Evolutionary conservation across 2,329 filamentous ascomycete genomes (phyloP).

Genomic region (Penicillium sp.): DNA sequence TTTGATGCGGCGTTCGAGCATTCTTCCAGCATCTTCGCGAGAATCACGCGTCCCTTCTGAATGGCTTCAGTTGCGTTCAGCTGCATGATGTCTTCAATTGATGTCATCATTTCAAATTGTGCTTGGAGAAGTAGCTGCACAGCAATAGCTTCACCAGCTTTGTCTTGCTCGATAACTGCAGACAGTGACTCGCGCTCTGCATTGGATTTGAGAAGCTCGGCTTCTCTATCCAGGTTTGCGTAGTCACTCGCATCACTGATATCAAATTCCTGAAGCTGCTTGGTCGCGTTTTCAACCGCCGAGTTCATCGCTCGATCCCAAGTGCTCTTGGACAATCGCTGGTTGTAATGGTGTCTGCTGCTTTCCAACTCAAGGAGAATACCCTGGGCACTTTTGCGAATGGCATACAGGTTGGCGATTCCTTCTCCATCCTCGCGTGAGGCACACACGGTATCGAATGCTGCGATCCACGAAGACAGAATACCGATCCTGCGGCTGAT

Average conservation of each 20-base stretch:
- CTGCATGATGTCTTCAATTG: slow-evolving; percentile 75
- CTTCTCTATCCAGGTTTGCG: slow-evolving; percentile 73
- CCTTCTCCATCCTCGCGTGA: slow-evolving; percentile 66
- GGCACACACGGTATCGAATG: slow-evolving; percentile 82
- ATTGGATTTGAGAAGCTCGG: slow-evolving; percentile 79
- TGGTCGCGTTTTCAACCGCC: slow-evolving; percentile 80
- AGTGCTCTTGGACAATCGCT: slow-evolving; percentile 73
- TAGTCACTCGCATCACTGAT: slow-evolving; percentile 66
- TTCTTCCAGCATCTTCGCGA: slow-evolving; percentile 74
- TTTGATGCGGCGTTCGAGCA: slow-evolving; percentile 75
- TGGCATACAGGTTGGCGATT: slow-evolving; percentile 66
- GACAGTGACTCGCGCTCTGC: slow-evolving; percentile 77
- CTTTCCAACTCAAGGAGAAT: slow-evolving; percentile 86
- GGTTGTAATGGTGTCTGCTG: slow-evolving; percentile 87
- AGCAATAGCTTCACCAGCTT: slow-evolving; percentile 71
- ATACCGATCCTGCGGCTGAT: slow-evolving; percentile 82
- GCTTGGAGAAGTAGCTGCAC: slow-evolving; percentile 83
- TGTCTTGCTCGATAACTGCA: slow-evolving; percentile 81
- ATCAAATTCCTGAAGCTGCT: slow-evolving; percentile 73
- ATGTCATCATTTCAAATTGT: slow-evolving; percentile 87
- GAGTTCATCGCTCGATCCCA: slow-evolving; percentile 90
- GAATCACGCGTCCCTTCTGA: slow-evolving; percentile 71
- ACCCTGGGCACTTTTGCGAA: slow-evolving; percentile 85
- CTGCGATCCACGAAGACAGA: slow-evolving; percentile 88
- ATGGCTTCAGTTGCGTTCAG: slow-evolving; percentile 86